Evolutionary conservation across 148 eudicot species (phyloP).

Genomic region (Persicaria tinctoria): DNA sequence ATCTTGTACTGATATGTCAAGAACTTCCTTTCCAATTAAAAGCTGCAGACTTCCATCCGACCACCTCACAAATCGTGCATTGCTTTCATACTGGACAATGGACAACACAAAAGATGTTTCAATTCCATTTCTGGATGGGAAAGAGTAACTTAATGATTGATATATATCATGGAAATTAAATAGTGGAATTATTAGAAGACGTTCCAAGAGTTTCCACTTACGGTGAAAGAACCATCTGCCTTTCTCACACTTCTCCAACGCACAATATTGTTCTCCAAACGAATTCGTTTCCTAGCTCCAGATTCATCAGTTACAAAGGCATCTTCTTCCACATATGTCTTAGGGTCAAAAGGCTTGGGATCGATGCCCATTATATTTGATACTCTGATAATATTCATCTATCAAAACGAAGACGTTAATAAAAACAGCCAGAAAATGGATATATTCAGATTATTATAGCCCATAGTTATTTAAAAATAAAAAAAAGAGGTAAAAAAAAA

Average conservation of each 20-base stretch:
- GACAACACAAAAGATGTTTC: conserved; percentile 12
- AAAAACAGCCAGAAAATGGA: neutral
- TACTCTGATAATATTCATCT: conserved; percentile 92
- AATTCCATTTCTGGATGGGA: neutral
- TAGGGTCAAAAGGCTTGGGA: conserved; percentile 87
- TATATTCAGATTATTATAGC: neutral
- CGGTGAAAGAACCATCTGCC: conserved; percentile 67
- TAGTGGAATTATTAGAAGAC: neutral
- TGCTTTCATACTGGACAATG: conserved; percentile 85
- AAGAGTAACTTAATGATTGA: neutral
- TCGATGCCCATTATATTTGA: conserved; percentile 98
- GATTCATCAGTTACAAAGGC: conserved; percentile 89
- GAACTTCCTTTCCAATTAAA: conserved; percentile 90
- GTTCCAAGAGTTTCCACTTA: conserved; percentile 31
- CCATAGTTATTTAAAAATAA: too few relatives aligned
- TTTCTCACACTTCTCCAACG: conserved; percentile 83
- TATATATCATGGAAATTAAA: neutral
- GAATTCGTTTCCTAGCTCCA: conserved; percentile 82
- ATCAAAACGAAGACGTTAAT: conserved; percentile 21
- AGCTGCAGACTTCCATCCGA: conserved; percentile 96
- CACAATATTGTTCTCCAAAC: conserved; percentile 85
- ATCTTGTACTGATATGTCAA: conserved; percentile 92
- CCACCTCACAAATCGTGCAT: conserved; percentile 96
- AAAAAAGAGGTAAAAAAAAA: too few relatives aligned
- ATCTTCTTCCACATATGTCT: conserved; percentile 85